Evolutionary conservation across 441 rosid species (phyloP).

Genomic region (Erysimum cheiri): DNA sequence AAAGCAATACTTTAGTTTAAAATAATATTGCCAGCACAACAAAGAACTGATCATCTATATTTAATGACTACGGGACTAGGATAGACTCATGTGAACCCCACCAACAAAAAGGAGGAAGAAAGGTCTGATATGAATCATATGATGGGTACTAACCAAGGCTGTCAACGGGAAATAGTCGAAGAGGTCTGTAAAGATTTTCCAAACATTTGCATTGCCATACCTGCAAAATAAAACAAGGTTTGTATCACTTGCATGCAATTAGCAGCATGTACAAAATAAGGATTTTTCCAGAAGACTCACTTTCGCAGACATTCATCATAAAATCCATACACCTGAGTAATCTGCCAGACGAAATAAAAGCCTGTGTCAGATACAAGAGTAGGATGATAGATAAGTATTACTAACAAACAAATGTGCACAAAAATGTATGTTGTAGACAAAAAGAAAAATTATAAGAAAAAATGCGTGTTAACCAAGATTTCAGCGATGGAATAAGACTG

Average conservation of each 20-base stretch:
- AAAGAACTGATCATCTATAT: slow-evolving; percentile 14
- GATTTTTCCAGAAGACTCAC: slow-evolving; percentile 61
- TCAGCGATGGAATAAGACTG: slow-evolving; percentile 4
- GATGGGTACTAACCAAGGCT: slow-evolving; percentile 76
- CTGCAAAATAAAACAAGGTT: slow-evolving; percentile 50
- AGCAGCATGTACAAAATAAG: slow-evolving; percentile 21
- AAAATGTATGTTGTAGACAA: neutral
- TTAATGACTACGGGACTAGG: neutral
- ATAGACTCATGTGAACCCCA: slow-evolving; percentile 12
- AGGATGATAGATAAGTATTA: neutral
- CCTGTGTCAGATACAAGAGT: slow-evolving; percentile 24
- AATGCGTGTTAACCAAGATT: slow-evolving; percentile 4
- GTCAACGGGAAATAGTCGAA: slow-evolving; percentile 94
- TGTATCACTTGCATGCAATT: slow-evolving; percentile 31
- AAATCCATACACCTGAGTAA: slow-evolving; percentile 95
- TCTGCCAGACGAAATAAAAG: slow-evolving; percentile 57
- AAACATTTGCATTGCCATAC: slow-evolving; percentile 91
- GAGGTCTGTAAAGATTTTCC: slow-evolving; percentile 94
- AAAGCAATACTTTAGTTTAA: slow-evolving; percentile 24
- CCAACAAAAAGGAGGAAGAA: slow-evolving; percentile 13
- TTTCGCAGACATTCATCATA: slow-evolving; percentile 95
- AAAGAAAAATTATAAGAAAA: neutral
- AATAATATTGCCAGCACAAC: slow-evolving; percentile 27
- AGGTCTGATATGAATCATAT: neutral
- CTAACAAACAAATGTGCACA: slow-evolving; percentile 13